Evolutionary conservation across 208 protist genomes (phyloP).

Genomic region (Sergeia podlipaevii): DNA sequence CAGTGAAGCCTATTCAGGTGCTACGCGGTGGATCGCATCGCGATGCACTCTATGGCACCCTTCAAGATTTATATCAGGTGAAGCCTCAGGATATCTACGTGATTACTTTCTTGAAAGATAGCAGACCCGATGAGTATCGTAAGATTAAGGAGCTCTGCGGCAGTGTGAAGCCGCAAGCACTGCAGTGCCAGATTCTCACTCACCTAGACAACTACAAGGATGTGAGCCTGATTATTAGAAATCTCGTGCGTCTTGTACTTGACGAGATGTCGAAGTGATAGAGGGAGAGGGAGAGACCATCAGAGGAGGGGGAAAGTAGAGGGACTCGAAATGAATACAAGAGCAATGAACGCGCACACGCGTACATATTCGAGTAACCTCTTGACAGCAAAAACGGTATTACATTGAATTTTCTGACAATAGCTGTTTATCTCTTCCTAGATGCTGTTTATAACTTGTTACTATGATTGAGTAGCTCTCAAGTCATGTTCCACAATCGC

Average conservation of each 20-base stretch:
- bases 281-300: not conserved
- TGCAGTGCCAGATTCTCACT: conserved; percentile 70
- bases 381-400: no score
- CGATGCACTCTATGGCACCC: conserved; percentile 59
- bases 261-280: conserved; percentile 54
- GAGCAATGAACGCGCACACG: no score
- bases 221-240: conserved; percentile 80
- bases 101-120: conserved; percentile 77
- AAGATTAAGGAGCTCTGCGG: conserved; percentile 72
- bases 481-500: no score
- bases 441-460: no score
- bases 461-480: no score
- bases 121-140: conserved; percentile 77
- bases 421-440: not conserved
- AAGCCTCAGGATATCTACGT: conserved; percentile 76
- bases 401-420: no score
- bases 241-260: conserved; percentile 69
- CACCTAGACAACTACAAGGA: conserved; percentile 84
- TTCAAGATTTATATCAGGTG: conserved; percentile 74
- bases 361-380: no score
- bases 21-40: conserved; percentile 59
- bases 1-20: conserved; percentile 63
- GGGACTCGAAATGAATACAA: not conserved
- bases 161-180: conserved; percentile 47
- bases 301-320: conserved; percentile 2